A percentile compares a stretch with the other conserved stretches of the same genome.
Conservation (phyloP, 192 early-diverging fungal genomes). For the Chytriomyces sp. region DNA sequence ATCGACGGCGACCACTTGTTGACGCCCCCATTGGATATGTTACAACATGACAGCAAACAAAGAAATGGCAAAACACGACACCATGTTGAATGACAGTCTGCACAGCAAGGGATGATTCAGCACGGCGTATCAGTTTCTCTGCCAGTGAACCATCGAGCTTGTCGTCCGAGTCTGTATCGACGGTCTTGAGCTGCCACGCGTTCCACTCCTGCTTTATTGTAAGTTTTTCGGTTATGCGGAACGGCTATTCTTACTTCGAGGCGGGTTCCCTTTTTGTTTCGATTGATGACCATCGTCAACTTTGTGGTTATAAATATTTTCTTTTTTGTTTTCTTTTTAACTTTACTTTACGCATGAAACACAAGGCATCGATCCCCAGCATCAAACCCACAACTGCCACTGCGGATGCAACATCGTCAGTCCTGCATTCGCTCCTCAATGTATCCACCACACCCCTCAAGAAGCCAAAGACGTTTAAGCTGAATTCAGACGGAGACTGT, state of each 20-base stretch:
- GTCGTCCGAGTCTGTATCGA: not conserved
- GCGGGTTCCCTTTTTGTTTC: not conserved
- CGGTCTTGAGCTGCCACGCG: not conserved
- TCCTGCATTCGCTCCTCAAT: conserved; percentile 8
- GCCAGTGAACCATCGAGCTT: conserved; percentile 12
- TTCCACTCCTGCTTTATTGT: too few relatives aligned
- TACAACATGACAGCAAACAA: too few relatives aligned
- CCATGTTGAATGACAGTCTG: conserved; percentile 82
- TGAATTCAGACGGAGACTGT: not conserved
- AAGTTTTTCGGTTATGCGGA: not conserved
- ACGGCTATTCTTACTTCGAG: not conserved
- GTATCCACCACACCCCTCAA: not conserved
- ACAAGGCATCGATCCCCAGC: not conserved
- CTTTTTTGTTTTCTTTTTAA: too few relatives aligned
- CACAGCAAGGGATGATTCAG: conserved; percentile 72
- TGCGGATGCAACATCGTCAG: not conserved
- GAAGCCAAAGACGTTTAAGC: not conserved
- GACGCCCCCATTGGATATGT: too few relatives aligned
- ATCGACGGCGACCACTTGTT: conserved; percentile 48
- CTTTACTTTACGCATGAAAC: too few relatives aligned
- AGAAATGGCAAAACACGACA: conserved; percentile 36
- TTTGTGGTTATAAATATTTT: too few relatives aligned
- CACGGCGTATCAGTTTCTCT: conserved; percentile 56
- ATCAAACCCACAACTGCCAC: not conserved
- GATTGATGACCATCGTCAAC: not conserved